Percentiles rank a stretch among this genome's conserved stretches.
Evolutionary conservation across 495 filamentous ascomycete genomes (phyloP).

Genomic region (Penicillium odoratum): DNA sequence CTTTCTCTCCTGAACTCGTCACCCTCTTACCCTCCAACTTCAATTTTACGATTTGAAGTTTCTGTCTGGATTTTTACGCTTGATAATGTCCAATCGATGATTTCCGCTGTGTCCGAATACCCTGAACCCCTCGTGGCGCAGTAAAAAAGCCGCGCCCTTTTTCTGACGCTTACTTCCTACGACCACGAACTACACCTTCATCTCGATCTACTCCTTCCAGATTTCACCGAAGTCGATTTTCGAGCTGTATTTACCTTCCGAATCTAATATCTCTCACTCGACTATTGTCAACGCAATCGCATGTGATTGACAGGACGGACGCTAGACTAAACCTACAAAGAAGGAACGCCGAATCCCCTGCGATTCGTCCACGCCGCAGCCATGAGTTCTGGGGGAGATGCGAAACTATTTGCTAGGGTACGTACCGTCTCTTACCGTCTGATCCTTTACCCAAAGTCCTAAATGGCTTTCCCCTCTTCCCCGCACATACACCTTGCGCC

Average conservation of each 20-base stretch:
- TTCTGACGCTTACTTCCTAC: slow-evolving; percentile 6
- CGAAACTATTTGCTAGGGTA: slow-evolving; percentile 99
- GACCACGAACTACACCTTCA: slow-evolving; percentile 1
- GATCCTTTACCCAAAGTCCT: slow-evolving; percentile 14
- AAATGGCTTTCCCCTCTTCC: slow-evolving; percentile 21
- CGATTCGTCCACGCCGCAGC: slow-evolving; percentile 25
- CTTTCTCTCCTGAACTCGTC: slow-evolving; percentile 12
- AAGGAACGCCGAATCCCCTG: slow-evolving; percentile 11
- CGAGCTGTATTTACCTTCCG: background rate
- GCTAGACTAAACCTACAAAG: slow-evolving; percentile 9
- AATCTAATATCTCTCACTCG: background rate
- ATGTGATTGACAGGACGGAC: slow-evolving; percentile 19
- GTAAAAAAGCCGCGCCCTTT: slow-evolving; percentile 25
- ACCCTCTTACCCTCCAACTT: slow-evolving; percentile 2
- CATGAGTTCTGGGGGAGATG: slow-evolving; percentile 89
- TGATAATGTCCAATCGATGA: slow-evolving; percentile 23
- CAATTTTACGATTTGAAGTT: slow-evolving; percentile 1
- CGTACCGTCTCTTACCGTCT: slow-evolving; percentile 39
- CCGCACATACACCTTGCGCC: slow-evolving; percentile 17
- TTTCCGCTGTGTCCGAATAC: slow-evolving; percentile 15
- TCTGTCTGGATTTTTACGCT: slow-evolving; percentile 2
- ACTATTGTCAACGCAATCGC: slow-evolving; percentile 8
- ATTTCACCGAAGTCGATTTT: background rate
- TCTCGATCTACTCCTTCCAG: background rate
- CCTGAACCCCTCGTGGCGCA: slow-evolving; percentile 20